A percentile compares a stretch with the other conserved stretches of the same genome.
Conservation (phyloP, 257 asterid species). For the Ocimum tenuiflorum region DNA sequence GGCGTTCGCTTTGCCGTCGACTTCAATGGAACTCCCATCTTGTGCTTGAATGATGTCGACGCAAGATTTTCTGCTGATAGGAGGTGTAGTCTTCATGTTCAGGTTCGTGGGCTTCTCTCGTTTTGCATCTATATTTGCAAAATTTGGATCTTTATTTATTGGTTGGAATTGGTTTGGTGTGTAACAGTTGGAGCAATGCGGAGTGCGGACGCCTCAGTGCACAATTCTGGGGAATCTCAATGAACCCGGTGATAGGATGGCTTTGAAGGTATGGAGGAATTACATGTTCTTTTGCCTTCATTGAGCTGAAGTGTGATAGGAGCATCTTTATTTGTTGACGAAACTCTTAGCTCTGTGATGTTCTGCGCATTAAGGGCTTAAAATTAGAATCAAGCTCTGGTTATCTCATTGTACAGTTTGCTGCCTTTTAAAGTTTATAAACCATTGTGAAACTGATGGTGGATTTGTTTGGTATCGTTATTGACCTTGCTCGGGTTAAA, state of each 20-base stretch:
- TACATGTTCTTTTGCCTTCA: not conserved
- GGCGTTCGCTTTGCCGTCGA: slow-evolving; percentile 84
- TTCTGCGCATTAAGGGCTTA: not conserved
- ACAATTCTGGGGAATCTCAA: slow-evolving; percentile 61
- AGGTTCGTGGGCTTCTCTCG: slow-evolving; percentile 33
- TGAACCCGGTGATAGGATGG: slow-evolving; percentile 47
- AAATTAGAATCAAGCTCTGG: not conserved
- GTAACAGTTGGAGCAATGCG: slow-evolving; percentile 61
- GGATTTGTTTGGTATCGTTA: not conserved
- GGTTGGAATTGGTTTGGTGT: slow-evolving; percentile 16
- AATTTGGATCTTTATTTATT: slow-evolving; percentile 3
- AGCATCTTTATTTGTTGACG: not conserved
- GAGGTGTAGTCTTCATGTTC: slow-evolving; percentile 71
- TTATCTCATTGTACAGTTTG: not conserved
- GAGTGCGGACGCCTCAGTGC: slow-evolving; percentile 76
- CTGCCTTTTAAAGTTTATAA: not conserved
- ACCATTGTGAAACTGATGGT: not conserved
- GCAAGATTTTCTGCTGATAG: slow-evolving; percentile 28
- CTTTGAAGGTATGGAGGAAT: slow-evolving; percentile 42
- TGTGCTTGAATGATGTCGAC: slow-evolving; percentile 45
- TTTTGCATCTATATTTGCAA: not conserved
- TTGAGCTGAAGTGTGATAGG: not conserved
- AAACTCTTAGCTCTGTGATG: not conserved
- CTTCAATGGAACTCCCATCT: slow-evolving; percentile 57
- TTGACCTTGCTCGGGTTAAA: not conserved